Base-by-base conservation (phyloP, 1,284 basidiomycete genomes). In the Pascua guehoae region DNA sequence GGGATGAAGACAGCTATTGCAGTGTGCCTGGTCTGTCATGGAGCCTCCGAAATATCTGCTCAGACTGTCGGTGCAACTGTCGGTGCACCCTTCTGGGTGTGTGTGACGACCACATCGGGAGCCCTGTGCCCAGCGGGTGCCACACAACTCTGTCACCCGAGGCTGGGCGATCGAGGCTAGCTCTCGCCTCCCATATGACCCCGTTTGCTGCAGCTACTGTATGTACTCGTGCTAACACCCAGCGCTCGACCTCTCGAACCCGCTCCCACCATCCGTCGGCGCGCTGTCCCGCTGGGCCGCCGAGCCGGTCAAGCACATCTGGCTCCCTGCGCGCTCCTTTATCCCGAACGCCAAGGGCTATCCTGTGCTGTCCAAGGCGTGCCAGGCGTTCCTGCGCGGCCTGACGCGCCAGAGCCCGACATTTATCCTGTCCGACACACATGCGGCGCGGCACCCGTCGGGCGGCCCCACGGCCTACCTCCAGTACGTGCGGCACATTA, bases 331-430 rank as follows among this genome's bases (percentile, higher is more conserved):
- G 2, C 85, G 86, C 5, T 84, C 89, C 11, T 99, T 98, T 75
- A 93, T 98, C 63, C 87, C 92, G 12, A 99, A 99, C 74, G 85
- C 87, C 39, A 96, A 97, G 77, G 95, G 93, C 4, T 99, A 96
- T 73, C 96, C 96, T 0, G 96, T 99, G 1, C 82, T 99, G 14
- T 89, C 89, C 16, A 98, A 98, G 78, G 86, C 86, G 14, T 88
- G 89, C 5, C 94, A 97, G 69, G 82, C 83, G 0, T 96, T 97
- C 78, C 83, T 96, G 51, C 86, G 88, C 58, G 86, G 90, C 62
- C 86, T 88, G 77, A 88, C 92, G 83, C 48, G 93, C 89, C 86
- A 89, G 73, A 84, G 81, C 54, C 93, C 93, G 1, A 88, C 84
- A 12, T 80, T 95, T 51, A 87, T 97, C 60, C 79, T 97, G 11